phyloP scores from a whole-genome alignment of 768 basidiomycete genomes.

The Rhodosporidiobolus sp. region DNA sequence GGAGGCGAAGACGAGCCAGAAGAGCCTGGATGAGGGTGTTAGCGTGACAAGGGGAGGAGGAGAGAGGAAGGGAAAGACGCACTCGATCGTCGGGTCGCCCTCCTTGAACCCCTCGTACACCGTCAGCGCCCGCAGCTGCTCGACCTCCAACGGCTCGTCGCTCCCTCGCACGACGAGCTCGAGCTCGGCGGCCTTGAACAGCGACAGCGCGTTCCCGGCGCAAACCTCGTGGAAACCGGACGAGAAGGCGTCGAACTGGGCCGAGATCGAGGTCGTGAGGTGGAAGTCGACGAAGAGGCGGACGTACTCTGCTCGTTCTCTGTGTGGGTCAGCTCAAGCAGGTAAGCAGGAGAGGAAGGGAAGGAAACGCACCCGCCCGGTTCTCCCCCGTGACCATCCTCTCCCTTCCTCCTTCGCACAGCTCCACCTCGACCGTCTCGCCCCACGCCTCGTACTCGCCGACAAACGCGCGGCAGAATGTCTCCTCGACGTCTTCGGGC shows the following conservation, averaged over 20 bases:
- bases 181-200: conserved; percentile 43
- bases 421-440: conserved; percentile 64
- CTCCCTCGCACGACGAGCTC: conserved; percentile 43
- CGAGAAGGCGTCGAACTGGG: conserved; percentile 41
- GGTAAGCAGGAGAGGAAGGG: neutral
- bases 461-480: conserved; percentile 35
- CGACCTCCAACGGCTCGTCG: conserved; percentile 40
- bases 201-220: conserved; percentile 40
- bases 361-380: conserved; percentile 57
- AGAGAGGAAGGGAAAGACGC: neutral
- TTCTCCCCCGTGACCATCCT: conserved; percentile 68
- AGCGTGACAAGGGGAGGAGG: neutral
- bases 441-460: conserved; percentile 55
- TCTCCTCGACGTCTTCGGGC: conserved; percentile 60
- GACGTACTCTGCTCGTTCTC: conserved; percentile 18
- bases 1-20: conserved; percentile 26
- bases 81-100: conserved; percentile 36
- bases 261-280: conserved; percentile 32
- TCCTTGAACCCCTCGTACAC: conserved; percentile 35
- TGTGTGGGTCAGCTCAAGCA: neutral
- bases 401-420: conserved; percentile 62
- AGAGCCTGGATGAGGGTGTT: neutral
- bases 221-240: conserved; percentile 35
- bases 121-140: conserved; percentile 33
- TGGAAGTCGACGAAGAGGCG: conserved; percentile 29